phyloP scores from a whole-genome alignment of 352 stramenopile species.

The Pythium grandisporangium region DNA sequence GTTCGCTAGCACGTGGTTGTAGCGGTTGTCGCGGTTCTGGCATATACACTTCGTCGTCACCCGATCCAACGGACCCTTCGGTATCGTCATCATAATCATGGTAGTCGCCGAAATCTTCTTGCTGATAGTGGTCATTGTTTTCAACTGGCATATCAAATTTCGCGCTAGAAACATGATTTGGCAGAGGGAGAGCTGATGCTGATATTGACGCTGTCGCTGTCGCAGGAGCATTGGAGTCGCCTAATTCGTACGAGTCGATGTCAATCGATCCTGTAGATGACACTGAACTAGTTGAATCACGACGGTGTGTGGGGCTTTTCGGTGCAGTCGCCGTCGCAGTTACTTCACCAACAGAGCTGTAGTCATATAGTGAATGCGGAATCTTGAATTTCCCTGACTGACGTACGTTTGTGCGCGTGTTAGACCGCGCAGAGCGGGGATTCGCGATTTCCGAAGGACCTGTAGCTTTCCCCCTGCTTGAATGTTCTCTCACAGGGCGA shows the following conservation, averaged over 20 bases:
- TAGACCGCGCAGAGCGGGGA: too few relatives aligned
- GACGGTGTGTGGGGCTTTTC: slow-evolving; percentile 8
- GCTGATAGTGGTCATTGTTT: too few relatives aligned
- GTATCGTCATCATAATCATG: slow-evolving; percentile 10
- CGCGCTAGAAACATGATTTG: too few relatives aligned
- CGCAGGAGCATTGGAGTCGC: slow-evolving; percentile 7
- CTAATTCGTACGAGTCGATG: slow-evolving; percentile 47
- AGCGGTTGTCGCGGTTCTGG: background rate
- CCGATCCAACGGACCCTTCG: slow-evolving; percentile 14
- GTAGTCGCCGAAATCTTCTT: too few relatives aligned
- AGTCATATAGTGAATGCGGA: slow-evolving; percentile 17
- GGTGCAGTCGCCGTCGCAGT: background rate
- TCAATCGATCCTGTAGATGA: slow-evolving; percentile 66
- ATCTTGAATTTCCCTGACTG: slow-evolving; percentile 19
- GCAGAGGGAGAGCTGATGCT: too few relatives aligned
- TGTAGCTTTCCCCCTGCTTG: too few relatives aligned
- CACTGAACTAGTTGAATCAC: slow-evolving; percentile 42
- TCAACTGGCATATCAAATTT: too few relatives aligned
- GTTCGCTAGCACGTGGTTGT: background rate
- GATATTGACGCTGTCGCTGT: too few relatives aligned
- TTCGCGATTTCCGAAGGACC: too few relatives aligned
- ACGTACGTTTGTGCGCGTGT: too few relatives aligned
- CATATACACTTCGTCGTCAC: slow-evolving; percentile 9
- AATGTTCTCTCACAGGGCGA: too few relatives aligned
- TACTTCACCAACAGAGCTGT: slow-evolving; percentile 5